Percentiles rank a stretch among this genome's conserved stretches.
Evolutionary conservation across 2,329 filamentous ascomycete species (phyloP).

Genomic region (Cytospora chrysosperma): DNA sequence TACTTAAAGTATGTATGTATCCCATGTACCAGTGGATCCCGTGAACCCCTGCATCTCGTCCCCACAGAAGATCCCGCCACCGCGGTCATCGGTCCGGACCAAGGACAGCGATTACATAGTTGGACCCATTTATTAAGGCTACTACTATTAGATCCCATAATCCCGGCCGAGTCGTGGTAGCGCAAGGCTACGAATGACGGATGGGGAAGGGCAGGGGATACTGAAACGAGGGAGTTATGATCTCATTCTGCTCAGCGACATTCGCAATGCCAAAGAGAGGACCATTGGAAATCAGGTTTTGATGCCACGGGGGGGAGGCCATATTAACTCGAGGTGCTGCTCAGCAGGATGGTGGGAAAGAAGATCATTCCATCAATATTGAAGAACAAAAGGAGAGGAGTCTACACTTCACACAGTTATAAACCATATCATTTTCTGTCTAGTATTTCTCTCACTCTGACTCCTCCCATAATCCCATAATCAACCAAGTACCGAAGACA

Average conservation of each 20-base stretch:
- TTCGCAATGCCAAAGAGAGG: background rate
- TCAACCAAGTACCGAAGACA: constrained; percentile 8
- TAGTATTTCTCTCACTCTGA: background rate
- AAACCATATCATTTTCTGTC: background rate
- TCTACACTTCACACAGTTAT: background rate
- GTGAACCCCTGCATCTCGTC: background rate
- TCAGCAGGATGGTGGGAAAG: background rate
- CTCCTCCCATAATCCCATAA: constrained; percentile 24
- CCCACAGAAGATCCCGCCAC: constrained; percentile 13
- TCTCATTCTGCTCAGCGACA: constrained; percentile 19
- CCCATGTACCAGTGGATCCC: constrained; percentile 18
- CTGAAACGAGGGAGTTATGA: constrained; percentile 18
- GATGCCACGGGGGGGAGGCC: background rate
- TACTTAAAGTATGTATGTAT: no score
- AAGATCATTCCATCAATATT: background rate
- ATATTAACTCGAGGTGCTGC: constrained; percentile 9
- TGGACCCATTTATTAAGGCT: no score
- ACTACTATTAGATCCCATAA: constrained; percentile 7
- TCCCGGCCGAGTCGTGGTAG: background rate
- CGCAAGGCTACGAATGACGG: constrained; percentile 17
- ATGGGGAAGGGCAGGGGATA: background rate
- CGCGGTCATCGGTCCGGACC: constrained; percentile 21
- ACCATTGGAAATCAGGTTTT: constrained; percentile 24
- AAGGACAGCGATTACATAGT: constrained; percentile 9
- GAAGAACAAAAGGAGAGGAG: constrained; percentile 1